Conservation (phyloP, 1,284 basidiomycete species). For the Violaceomyces palustris region DNA sequence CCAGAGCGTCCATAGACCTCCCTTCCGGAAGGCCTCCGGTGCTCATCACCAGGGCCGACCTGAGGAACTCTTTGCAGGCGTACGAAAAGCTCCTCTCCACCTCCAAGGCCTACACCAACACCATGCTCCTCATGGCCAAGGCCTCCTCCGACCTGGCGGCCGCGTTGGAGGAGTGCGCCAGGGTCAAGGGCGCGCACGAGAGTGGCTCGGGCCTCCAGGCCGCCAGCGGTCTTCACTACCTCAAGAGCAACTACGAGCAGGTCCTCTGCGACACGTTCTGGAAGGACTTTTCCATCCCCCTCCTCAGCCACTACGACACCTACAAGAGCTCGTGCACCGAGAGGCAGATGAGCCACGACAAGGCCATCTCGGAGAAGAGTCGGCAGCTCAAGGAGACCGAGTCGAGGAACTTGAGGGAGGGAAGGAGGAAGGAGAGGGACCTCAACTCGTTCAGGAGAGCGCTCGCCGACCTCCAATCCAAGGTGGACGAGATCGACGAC, state of each 20-base stretch:
- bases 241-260: conserved; percentile 88
- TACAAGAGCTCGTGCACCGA: conserved; percentile 68
- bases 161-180: conserved; percentile 53
- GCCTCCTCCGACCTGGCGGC: conserved; percentile 81
- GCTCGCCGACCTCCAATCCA: conserved; percentile 66
- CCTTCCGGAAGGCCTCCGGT: no score
- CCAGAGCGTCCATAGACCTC: no score
- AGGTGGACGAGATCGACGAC: conserved; percentile 80
- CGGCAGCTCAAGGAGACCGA: conserved; percentile 83
- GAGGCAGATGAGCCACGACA: conserved; percentile 46
- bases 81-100: conserved; percentile 78
- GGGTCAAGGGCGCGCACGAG: conserved; percentile 47
- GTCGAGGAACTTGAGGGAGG: conserved; percentile 70
- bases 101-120: conserved; percentile 76
- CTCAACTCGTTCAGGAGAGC: conserved; percentile 42
- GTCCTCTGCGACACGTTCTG: conserved; percentile 81
- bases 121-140: conserved; percentile 74
- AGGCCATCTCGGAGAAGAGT: conserved; percentile 65
- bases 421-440: conserved; percentile 64
- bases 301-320: conserved; percentile 74
- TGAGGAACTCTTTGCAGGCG: conserved; percentile 69
- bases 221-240: conserved; percentile 70
- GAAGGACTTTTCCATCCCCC: conserved; percentile 81
- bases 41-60: conserved; percentile 74
- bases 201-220: conserved; percentile 42